Evolutionary conservation across 768 basidiomycete species (phyloP).

Genomic region (Leccinum variicolor): DNA sequence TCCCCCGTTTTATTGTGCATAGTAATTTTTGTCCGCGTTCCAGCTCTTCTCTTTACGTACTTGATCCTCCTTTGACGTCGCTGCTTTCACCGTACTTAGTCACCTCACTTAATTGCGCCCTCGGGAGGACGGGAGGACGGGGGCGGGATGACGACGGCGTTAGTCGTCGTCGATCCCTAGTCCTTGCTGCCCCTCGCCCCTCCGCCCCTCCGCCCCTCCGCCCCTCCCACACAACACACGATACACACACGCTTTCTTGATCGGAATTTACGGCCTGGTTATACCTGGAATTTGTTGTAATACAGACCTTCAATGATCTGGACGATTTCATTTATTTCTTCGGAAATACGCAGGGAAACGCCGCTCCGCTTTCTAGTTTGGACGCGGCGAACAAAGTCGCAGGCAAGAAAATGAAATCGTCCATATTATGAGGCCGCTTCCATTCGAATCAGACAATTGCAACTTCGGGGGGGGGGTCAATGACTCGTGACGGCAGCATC

Average conservation of each 20-base stretch:
- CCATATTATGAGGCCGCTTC: conserved; percentile 9
- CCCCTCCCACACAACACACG: not conserved
- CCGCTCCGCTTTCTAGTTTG: not conserved
- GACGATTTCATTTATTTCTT: conserved; percentile 11
- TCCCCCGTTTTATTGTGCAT: conserved; percentile 22
- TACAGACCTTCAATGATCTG: conserved; percentile 27
- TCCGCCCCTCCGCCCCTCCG: not conserved
- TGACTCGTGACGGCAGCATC: not conserved
- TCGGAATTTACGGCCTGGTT: conserved; percentile 28
- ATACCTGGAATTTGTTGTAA: conserved; percentile 37
- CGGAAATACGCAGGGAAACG: not conserved
- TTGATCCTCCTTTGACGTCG: conserved; percentile 13
- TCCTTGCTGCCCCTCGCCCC: not conserved
- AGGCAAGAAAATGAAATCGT: conserved; percentile 9
- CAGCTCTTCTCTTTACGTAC: not conserved
- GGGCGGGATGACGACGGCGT: conserved; percentile 4
- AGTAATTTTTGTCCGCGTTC: conserved; percentile 9
- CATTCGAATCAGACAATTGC: conserved; percentile 11
- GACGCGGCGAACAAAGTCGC: not conserved
- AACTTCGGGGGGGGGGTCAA: not conserved
- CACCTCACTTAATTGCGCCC: conserved; percentile 18
- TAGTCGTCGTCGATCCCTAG: conserved; percentile 5
- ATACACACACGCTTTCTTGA: conserved; percentile 16
- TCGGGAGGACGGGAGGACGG: not conserved
- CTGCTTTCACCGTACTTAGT: conserved; percentile 22